A percentile compares a stretch with the other conserved stretches of the same genome.
Conservation (phyloP, 2,329 filamentous ascomycete species). For the Neofusicoccum laricinum region DNA sequence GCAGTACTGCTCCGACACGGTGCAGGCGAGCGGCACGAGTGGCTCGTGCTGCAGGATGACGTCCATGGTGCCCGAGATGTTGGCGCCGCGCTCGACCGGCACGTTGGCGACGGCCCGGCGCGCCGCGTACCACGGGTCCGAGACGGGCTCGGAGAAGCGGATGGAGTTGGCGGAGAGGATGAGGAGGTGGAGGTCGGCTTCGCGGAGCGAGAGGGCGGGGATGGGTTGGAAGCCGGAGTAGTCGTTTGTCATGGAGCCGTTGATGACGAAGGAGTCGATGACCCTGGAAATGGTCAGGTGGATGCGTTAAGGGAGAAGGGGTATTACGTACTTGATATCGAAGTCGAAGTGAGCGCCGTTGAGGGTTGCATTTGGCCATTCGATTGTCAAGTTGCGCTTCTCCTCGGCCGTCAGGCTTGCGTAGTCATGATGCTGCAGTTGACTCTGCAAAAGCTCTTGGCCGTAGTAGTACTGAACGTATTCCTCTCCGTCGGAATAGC, state of each 20-base stretch:
- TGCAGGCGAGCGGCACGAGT: constrained; percentile 14
- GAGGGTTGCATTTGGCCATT: neutral
- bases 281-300: neutral
- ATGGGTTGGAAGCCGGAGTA: neutral
- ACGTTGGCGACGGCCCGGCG: neutral
- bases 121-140: neutral
- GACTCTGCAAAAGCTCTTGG: neutral
- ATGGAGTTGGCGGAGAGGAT: constrained; percentile 30
- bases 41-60: constrained; percentile 1
- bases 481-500: neutral
- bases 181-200: constrained; percentile 6
- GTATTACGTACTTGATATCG: neutral
- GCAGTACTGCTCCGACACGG: constrained; percentile 11
- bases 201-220: neutral
- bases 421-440: neutral
- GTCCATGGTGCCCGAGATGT: neutral
- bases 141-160: constrained; percentile 19
- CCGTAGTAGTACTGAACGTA: neutral
- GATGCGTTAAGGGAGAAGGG: no score
- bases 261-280: neutral
- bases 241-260: neutral
- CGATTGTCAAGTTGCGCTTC: neutral
- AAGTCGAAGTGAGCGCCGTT: neutral
- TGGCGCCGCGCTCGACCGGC: no score
- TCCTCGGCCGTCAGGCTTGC: neutral